Base-by-base conservation (phyloP, 768 basidiomycete species). In the Neoboletus brunneissimus region DNA sequence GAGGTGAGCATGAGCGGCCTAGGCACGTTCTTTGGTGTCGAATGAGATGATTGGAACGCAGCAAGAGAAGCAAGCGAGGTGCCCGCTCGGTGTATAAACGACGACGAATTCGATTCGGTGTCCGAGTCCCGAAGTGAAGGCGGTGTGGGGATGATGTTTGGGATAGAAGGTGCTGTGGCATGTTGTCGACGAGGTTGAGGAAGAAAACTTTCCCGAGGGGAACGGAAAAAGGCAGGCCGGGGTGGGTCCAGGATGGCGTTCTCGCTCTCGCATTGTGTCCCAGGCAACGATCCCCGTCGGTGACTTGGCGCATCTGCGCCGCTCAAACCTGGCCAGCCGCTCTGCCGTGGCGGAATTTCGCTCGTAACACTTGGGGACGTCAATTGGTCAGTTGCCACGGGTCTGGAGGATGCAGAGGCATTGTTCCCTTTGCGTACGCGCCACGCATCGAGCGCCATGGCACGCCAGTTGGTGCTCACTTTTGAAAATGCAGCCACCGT, bases 401-500 rank as follows among this genome's bases (percentile, higher is more conserved):
- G 55, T 18, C 4, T 18, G 6, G 67, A 34, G 4, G 55, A 20
- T 4, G 34, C 35, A 37, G 63, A 51, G 7, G 53, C 35, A 29
- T 50, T 34, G 48, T 51, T 68, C 32, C 18, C 64, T 44, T 57
- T 60, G 38, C 64, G 68, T 37, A 57, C 63, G 23, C 63, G 51
- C 72, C 71, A 73, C 16, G 67, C 71, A 42, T 63, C 60, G 46
- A 72, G 56, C 62, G 85, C 84, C 60, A 78, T 85, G 20, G 87
- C 88, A 20, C 82, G 80, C 86, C 85, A 88, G 58, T 91, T 91
- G 25, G 81, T 87, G 69, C 88, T 85, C 52, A 80, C 84, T 72
- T 89, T 92, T 2, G 90, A 77, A 16, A 91, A 71, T 1, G 81
- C 77, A 13, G 90, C 89, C 37, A 84, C 76, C 1, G 88, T 74